These are phyloP conservation scores for Friedmanniomyces simplex DNA, from an alignment of 495 filamentous ascomycete genomes.

Conservation along the genomic window DNA sequence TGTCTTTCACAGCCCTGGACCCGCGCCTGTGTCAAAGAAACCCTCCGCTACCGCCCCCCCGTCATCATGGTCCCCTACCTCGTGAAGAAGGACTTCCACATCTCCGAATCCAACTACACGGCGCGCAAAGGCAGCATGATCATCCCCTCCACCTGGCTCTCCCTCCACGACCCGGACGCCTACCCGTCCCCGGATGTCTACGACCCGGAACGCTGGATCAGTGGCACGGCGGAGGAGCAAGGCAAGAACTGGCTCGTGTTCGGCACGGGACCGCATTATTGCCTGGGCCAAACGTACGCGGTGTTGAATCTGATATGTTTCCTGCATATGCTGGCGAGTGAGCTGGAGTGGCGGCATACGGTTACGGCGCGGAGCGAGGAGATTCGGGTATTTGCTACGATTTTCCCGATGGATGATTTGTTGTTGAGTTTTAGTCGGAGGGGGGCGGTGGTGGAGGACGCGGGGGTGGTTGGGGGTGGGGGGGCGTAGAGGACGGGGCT, in stretches of 20 bases:
- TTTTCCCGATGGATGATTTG: conserved; percentile 8
- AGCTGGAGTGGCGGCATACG: conserved; percentile 84
- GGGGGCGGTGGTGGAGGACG: too few relatives aligned
- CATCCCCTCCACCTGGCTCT: conserved; percentile 78
- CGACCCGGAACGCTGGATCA: conserved; percentile 86
- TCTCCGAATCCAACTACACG: conserved; percentile 68
- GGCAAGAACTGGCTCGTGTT: conserved; percentile 97
- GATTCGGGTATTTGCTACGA: conserved; percentile 85
- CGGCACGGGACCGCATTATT: conserved; percentile 93
- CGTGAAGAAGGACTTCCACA: conserved; percentile 90
- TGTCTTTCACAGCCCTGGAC: conserved; percentile 51
- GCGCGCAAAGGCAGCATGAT: conserved; percentile 93
- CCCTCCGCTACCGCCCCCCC: conserved; percentile 87
- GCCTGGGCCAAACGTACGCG: conserved; percentile 91
- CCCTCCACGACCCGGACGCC: conserved; percentile 85
- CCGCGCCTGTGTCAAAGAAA: conserved; percentile 85
- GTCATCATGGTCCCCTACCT: conserved; percentile 97
- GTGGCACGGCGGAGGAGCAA: conserved; percentile 80
- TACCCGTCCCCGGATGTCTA: conserved; percentile 84
- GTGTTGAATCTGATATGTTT: conserved; percentile 78
- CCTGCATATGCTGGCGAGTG: conserved; percentile 82
- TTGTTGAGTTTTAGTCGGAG: neutral
- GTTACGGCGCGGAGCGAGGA: conserved; percentile 72
- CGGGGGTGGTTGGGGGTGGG: too few relatives aligned
- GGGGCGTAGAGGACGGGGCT: neutral